Evolutionary conservation across 805 yeast genomes (phyloP).

Genomic region (Starmerella cellae): DNA sequence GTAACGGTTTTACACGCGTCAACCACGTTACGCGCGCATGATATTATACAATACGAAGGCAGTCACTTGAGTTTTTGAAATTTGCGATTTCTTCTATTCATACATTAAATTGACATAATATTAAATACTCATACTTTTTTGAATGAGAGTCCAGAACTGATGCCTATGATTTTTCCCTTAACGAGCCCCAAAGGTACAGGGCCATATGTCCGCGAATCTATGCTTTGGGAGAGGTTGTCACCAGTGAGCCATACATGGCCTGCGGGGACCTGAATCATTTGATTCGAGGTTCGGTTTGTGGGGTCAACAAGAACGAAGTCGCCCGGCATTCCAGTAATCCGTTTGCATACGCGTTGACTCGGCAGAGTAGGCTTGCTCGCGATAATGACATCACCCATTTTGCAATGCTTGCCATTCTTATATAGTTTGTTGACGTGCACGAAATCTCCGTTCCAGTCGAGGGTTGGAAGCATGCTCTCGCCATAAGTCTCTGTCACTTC

Average conservation of each 20-base stretch:
- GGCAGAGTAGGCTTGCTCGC: constrained; percentile 87
- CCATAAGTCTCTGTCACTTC: constrained; percentile 78
- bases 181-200: constrained; percentile 82
- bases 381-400: constrained; percentile 77
- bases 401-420: constrained; percentile 50
- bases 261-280: constrained; percentile 63
- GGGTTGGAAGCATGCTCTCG: constrained; percentile 89
- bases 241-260: constrained; percentile 98
- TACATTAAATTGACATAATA: neutral
- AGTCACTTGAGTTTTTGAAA: too few relatives aligned
- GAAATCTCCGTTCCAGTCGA: constrained; percentile 59
- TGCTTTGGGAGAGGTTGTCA: constrained; percentile 73
- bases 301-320: constrained; percentile 77
- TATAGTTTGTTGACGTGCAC: constrained; percentile 57
- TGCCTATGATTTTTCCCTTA: constrained; percentile 53
- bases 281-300: constrained; percentile 28
- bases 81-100: neutral
- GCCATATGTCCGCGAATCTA: constrained; percentile 82
- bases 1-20: too few relatives aligned
- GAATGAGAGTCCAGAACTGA: constrained; percentile 4
- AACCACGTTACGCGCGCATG: too few relatives aligned
- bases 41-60: too few relatives aligned
- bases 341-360: constrained; percentile 70
- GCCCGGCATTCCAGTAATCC: constrained; percentile 94
- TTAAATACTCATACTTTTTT: neutral